Evolutionary conservation across 139 green algal genomes (phyloP), one percentile per base, ranked within the genome.

Genomic region (Coelastrella sp.): DNA sequence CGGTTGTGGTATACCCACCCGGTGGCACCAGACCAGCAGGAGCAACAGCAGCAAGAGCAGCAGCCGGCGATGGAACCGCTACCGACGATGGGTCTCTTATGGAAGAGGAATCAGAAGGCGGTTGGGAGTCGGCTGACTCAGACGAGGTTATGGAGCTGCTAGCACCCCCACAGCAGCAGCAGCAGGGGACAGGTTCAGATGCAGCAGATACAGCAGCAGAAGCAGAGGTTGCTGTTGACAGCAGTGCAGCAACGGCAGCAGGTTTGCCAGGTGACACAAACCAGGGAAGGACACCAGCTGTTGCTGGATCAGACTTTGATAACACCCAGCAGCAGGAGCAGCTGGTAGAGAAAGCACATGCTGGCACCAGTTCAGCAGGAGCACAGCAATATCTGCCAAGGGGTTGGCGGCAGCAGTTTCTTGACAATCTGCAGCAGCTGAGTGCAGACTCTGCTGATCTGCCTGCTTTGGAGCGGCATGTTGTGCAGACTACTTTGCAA

Each of bases 41-140:
- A 65, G 78, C 56, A 19, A 10, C 2, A 11, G 56, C 78, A 66
- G 78, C 54, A 58, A 60, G 68, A 10, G 14, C 5, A 7, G 68
- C 13, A 7, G 68, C 13, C 58, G 59, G 5, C 73, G 80, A 66
- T 60, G 20, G 13, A 20, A 76, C 68, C 17, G 57, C 58, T 2
- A 57, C 47, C 7, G 81, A 76, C 17, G 60, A 61, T 2, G 81
- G 64, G 10, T 11, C 54, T 60, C 60, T 76, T 60, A 17, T 76
- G 59, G n/a, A 75, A 22, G 81, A 86, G 14, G 81, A 57, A 5
- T 68, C 56, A 7, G 79, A 85, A 5, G 79, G 57, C 6, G 60
- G 60, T 47, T 86, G 81, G 81, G 81, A 86, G 81, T 86, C 81
- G 75, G 81, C 81, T 64, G 81, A 86, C 22, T 76, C 81, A 32